Evolutionary conservation across 352 stramenopile species (phyloP), one percentile per base, ranked within the genome.

Genomic region (Globisporangium recalcitrans): DNA sequence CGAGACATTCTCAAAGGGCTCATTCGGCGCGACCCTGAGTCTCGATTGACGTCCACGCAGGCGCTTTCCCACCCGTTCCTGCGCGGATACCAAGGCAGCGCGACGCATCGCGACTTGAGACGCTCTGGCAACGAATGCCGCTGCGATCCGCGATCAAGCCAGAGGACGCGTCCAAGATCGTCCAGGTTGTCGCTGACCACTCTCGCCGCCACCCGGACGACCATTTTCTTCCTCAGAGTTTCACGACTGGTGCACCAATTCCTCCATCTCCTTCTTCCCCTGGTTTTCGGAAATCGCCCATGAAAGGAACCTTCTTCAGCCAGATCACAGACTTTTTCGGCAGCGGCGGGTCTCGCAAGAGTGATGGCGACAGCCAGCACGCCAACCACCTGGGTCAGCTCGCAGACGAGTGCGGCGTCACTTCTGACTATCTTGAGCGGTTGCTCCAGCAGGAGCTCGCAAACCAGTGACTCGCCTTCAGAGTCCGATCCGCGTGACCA

Each of bases 1-100:
- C 97, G 97, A 24, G 90, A 98, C 68, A 92, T 99, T 31, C 73
- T 99, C 56, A 94, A 89, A 27, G 67, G 88, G 34, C 74, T 98
- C 32, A 74, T 99, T 31, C 82, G 89, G 42, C 85, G 96, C 32
- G 91, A 98, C 69, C 90, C 91, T 6, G 49, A 65, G 2, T 73
- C 67, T 11, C 76, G 97, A 10, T 77, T 97, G 21, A 97, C 84
- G 0, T 82, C 92, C 0, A 70, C 88, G 8, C 64, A 97, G 67
- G 91, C 95, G 7, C 69, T 98, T 14, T 64, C 79, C 9, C 95
- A 99, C 72, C 92, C 93, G 0, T 99, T 93, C 34, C 65, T 94
- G 31, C 65, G 60, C 16, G 73, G 64, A 0, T 94, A 94, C 60
- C 57, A 36, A 1, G 65, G 52, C 27, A 86, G 60, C 51, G 14